Base-by-base conservation (phyloP, 2,329 filamentous ascomycete species). In the Tolypocladium ophioglossoides region DNA sequence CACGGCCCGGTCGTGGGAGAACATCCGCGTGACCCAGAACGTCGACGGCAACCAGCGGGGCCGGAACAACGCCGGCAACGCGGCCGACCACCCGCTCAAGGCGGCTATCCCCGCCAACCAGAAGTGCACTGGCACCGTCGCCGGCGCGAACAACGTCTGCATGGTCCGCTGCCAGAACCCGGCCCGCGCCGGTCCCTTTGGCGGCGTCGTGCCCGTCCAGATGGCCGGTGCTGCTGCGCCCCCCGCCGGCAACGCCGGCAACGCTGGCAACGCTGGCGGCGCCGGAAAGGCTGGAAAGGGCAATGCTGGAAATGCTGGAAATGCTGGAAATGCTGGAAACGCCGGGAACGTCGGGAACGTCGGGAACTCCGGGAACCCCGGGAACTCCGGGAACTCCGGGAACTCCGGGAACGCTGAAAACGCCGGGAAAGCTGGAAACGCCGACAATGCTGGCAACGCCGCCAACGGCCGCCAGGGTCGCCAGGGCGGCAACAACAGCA, bases 131-230 rank as follows among this genome's bases (percentile, higher is more conserved):
- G 83, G 83, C 49, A 79, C 73, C 37, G 78, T 82, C 6, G 81
- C 79, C 14, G 82, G 80, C 40, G 74, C 82, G 68, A 65, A 72
- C 38, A 80, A 80, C 60, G 74, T 84, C 60, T 85, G 83, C 70
- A 76, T 85, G 60, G 80, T 86, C 51, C 75, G 80, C 30, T 84
- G 82, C 70, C 70, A 82, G 71, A 85, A 85, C 67, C 73, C 71
- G 1, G 81, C 81, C 37, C 69, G 74, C 53, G 80, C 80, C 39
- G 82, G 82, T 16, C 82, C 82, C 34, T 85, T 85, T 62, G 82
- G 83, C 53, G 80, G 80, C 49, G 78, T 80, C 59, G 75, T 83
- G 20, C 55, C 52, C 12, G 35, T 57, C 14, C 57, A 58, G 52
- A 52, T 55, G 50, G 52, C 40, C 12, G 34, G 16, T 12, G 40